Conservation (phyloP, 176 grass and related monocot genomes). For the Oryza meyeriana region DNA sequence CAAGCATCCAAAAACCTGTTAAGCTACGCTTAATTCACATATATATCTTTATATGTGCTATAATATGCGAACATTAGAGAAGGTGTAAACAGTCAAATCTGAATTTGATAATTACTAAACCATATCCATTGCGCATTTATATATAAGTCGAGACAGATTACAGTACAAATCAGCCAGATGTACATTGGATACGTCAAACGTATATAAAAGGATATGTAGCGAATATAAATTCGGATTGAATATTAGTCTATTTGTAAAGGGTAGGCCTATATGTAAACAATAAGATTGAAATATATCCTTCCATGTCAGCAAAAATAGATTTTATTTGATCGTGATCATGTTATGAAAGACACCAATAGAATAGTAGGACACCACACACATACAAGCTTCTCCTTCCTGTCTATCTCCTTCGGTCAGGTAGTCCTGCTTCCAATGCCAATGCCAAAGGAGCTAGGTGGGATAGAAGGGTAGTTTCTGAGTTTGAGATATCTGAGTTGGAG, state of each 20-base stretch:
- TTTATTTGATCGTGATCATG: conserved; percentile 26
- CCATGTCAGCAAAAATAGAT: conserved; percentile 31
- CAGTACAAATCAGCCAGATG: background rate
- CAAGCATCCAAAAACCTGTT: too few relatives aligned
- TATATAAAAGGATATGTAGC: background rate
- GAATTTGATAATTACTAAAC: background rate
- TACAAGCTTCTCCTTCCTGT: background rate
- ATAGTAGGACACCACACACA: background rate
- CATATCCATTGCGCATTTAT: background rate
- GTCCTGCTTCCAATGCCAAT: too few relatives aligned
- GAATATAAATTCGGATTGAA: background rate
- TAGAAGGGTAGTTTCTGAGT: too few relatives aligned
- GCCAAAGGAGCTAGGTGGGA: too few relatives aligned
- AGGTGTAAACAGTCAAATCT: too few relatives aligned
- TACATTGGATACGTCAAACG: too few relatives aligned
- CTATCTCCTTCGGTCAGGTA: too few relatives aligned
- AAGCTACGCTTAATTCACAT: too few relatives aligned
- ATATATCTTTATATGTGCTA: too few relatives aligned
- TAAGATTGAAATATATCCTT: conserved; percentile 25
- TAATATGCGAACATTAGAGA: too few relatives aligned
- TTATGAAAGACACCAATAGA: background rate
- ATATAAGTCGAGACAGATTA: background rate
- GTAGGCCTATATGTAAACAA: background rate
- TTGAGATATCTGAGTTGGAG: too few relatives aligned
- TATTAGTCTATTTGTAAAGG: background rate